phyloP scores from a whole-genome alignment of 169 alveolate genomes.

The Amoebophrya sp. region DNA sequence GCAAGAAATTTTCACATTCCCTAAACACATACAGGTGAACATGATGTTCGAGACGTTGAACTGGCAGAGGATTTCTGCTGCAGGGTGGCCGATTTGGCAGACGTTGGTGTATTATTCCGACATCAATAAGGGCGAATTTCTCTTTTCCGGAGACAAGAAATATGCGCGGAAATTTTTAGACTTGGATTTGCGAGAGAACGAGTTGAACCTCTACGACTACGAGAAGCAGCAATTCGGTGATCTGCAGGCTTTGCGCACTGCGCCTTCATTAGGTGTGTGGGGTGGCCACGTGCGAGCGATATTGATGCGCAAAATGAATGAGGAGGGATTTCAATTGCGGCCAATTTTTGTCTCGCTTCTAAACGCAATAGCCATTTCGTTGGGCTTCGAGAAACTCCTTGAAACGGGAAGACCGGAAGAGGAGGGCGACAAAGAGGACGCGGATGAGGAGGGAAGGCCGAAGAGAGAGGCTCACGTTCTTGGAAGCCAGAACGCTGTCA shows the following conservation, averaged over 20 bases:
- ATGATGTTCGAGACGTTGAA: constrained; percentile 15
- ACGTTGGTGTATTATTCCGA: background rate
- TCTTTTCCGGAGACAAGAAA: background rate
- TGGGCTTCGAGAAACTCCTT: background rate
- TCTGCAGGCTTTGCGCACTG: background rate
- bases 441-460: too few species aligned
- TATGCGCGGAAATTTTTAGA: background rate
- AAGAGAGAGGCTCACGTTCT: too few species aligned
- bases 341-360: background rate
- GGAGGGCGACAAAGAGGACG: background rate
- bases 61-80: constrained; percentile 2
- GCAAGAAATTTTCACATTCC: too few species aligned
- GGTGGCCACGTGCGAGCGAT: constrained; percentile 3
- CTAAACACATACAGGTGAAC: too few species aligned
- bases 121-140: constrained; percentile 2
- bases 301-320: background rate
- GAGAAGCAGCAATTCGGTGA: background rate
- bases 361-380: background rate
- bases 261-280: background rate
- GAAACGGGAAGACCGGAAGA: too few species aligned
- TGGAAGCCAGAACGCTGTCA: too few species aligned
- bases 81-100: constrained; percentile 25
- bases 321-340: background rate
- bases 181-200: constrained; percentile 2
- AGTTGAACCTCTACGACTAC: constrained; percentile 8